A percentile compares a stretch with the other conserved stretches of the same genome.
phyloP scores from a whole-genome alignment of 2,329 filamentous ascomycete species.

The Hymenoscyphus repandus region DNA sequence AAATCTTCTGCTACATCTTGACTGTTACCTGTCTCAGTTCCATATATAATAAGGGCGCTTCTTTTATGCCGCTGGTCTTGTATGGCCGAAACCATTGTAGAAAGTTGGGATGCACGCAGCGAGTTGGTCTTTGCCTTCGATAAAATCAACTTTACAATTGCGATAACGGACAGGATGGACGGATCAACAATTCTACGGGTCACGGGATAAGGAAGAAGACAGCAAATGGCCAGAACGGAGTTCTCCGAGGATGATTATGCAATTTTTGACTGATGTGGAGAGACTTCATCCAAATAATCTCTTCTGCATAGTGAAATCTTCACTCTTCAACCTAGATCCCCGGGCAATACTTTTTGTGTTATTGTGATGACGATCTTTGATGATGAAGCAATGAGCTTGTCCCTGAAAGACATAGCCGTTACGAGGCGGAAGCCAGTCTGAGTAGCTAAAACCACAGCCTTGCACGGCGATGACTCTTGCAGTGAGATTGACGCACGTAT shows the following conservation, averaged over 20 bases:
- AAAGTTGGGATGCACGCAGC: neutral
- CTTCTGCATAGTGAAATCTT: too few species aligned
- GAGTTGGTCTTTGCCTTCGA: neutral
- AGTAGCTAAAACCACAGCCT: slow-evolving; percentile 11
- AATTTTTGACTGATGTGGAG: too few species aligned
- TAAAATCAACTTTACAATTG: too few species aligned
- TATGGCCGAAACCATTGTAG: slow-evolving; percentile 16
- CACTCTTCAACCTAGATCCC: too few species aligned
- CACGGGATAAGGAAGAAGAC: neutral
- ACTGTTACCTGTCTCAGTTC: slow-evolving; percentile 90
- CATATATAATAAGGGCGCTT: slow-evolving; percentile 74
- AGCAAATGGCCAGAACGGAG: too few species aligned
- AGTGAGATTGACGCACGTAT: neutral
- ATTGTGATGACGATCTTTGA: too few species aligned
- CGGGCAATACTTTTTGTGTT: too few species aligned
- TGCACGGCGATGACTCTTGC: slow-evolving; percentile 15
- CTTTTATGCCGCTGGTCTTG: slow-evolving; percentile 31
- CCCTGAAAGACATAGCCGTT: neutral
- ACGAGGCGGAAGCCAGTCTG: neutral
- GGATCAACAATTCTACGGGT: neutral
- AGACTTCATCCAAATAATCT: too few species aligned
- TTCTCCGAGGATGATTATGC: too few species aligned
- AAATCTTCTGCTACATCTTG: slow-evolving; percentile 88
- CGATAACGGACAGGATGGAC: too few species aligned
- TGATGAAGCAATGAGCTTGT: neutral